Evolutionary conservation across 1,284 basidiomycete genomes (phyloP).

Genomic region (Schizophyllum amplum): DNA sequence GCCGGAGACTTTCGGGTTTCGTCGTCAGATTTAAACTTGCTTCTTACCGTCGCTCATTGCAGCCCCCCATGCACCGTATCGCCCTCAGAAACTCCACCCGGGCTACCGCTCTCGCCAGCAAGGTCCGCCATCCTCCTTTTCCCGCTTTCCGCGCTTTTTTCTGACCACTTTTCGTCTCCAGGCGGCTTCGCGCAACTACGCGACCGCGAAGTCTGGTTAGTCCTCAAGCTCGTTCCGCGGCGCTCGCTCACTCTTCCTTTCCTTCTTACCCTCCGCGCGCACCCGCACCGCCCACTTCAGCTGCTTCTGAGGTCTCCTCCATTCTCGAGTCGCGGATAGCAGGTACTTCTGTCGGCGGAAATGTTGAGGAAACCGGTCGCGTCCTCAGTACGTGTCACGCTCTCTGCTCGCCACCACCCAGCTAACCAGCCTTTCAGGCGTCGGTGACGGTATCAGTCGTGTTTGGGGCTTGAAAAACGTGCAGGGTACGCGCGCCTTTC

Average conservation of each 20-base stretch:
- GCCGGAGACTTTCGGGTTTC: slow-evolving; percentile 3
- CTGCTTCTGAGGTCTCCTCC: slow-evolving; percentile 97
- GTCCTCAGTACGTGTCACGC: slow-evolving; percentile 75
- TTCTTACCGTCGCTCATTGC: slow-evolving; percentile 30
- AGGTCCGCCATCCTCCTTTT: slow-evolving; percentile 33
- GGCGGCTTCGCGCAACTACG: slow-evolving; percentile 72
- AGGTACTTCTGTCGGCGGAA: slow-evolving; percentile 82
- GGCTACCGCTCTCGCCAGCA: slow-evolving; percentile 61
- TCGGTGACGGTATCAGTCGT: slow-evolving; percentile 99
- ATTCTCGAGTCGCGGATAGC: slow-evolving; percentile 99
- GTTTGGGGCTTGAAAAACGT: slow-evolving; percentile 93
- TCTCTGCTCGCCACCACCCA: slow-evolving; percentile 6
- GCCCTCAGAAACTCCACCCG: slow-evolving; percentile 80
- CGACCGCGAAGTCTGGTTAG: slow-evolving; percentile 93
- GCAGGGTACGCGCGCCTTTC: slow-evolving; percentile 55
- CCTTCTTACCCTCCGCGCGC: slow-evolving; percentile 14
- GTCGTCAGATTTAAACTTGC: slow-evolving; percentile 8
- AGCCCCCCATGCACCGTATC: slow-evolving; percentile 76
- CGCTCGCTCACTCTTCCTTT: slow-evolving; percentile 9
- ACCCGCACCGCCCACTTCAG: slow-evolving; percentile 35
- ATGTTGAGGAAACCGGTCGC: slow-evolving; percentile 98
- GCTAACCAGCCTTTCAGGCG: slow-evolving; percentile 47
- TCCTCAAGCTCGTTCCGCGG: slow-evolving; percentile 30
- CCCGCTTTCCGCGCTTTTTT: slow-evolving; percentile 12
- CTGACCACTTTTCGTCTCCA: slow-evolving; percentile 17